Base-by-base conservation (phyloP, 2,329 filamentous ascomycete species). In the Trematosphaeria pertusa region DNA sequence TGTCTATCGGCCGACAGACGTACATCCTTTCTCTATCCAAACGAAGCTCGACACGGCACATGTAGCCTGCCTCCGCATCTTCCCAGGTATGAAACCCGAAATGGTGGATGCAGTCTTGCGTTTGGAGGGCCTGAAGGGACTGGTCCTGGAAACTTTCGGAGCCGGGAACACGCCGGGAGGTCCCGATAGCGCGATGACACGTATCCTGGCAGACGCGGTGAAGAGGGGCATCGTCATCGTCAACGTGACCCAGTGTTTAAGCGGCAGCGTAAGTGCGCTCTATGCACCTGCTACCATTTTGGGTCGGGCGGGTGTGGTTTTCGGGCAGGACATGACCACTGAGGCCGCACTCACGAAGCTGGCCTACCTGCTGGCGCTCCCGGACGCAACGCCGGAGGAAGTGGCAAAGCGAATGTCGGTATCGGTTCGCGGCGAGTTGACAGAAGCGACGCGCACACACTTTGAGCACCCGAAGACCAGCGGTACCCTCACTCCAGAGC, bases 301-400 rank as follows among this genome's bases (percentile, higher is more conserved):
- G 14, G 90, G 89, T 30, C 82, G 86, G 43, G 89, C 89, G 2
- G 92, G 92, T 24, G 90, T 97, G 37, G 89, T 96, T 22, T 92
- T 94, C 56, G 92, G 92, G 5, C 84, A 92, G 57, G 91, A 96
- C 64, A 81, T 96, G 73, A 97, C 92, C 0, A 88, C 88, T 17
- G 92, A 97, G 75, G 92, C 90, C 2, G 92, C 92, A 5, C 82
- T 96, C 58, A 94, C 92, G 15, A 97, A 97, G 72, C 81, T 97
- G 20, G 89, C 90, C 1, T 96, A 95, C 69, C 81, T 96, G 3
- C 81, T 96, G 14, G 88, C 89, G 4, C 71, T 84, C 4, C 85
- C 87, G 1, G 80, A 78, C 22, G 77, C 88, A n/a, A 80, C 81
- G 0, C 78, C 82, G 6, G 76, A 81, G 42, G 86, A 89, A 17